Evolutionary conservation across 257 asterid species (phyloP).

Genomic region (Solanum phureja): DNA sequence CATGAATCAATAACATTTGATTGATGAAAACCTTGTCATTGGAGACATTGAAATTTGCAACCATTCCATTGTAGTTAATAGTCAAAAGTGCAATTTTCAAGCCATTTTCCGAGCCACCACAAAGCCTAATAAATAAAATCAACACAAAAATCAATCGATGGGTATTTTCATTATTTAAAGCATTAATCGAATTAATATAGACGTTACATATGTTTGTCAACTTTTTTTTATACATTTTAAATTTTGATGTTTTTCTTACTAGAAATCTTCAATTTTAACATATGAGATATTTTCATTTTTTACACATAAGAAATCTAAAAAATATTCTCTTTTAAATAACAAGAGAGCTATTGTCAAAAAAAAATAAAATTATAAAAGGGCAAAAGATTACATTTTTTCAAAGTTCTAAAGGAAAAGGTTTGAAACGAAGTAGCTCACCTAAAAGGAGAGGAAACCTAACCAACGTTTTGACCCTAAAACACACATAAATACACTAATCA

Average conservation of each 20-base stretch:
- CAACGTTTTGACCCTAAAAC: too few relatives aligned
- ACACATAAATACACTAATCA: too few relatives aligned
- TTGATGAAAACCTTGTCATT: background rate
- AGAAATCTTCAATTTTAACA: background rate
- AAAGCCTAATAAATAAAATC: background rate
- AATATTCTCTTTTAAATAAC: too few relatives aligned
- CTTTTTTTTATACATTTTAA: background rate
- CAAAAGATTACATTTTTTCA: too few relatives aligned
- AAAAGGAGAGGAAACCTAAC: too few relatives aligned
- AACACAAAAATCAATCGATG: background rate
- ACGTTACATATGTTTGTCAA: background rate
- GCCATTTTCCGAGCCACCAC: background rate
- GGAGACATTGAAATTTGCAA: background rate
- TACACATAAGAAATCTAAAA: too few relatives aligned
- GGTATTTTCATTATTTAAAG: background rate
- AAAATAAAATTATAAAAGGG: too few relatives aligned
- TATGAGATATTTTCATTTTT: too few relatives aligned
- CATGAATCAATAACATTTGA: background rate
- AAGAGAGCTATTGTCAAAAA: too few relatives aligned
- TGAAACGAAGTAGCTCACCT: too few relatives aligned
- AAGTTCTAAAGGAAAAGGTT: too few relatives aligned
- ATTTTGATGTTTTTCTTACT: background rate
- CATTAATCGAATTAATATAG: background rate
- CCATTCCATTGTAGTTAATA: background rate
- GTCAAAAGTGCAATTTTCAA: background rate